Percentiles rank a stretch among this genome's conserved stretches.
Evolutionary conservation across 1,284 basidiomycete genomes (phyloP).

Genomic region (Tylopilus sp.): DNA sequence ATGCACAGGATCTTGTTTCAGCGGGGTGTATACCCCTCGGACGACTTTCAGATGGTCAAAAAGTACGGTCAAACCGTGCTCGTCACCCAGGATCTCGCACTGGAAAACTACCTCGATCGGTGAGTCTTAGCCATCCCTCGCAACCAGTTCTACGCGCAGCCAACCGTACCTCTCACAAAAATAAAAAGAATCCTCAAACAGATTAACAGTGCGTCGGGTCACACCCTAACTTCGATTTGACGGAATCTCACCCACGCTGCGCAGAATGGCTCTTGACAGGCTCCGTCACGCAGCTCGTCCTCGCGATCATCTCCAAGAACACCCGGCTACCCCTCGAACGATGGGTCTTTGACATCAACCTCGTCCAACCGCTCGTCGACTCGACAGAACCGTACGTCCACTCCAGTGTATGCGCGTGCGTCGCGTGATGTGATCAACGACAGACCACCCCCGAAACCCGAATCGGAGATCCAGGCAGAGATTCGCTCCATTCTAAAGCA

Average conservation of each 20-base stretch:
- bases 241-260: no score
- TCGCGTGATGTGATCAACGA: slow-evolving; percentile 4
- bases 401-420: not conserved
- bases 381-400: slow-evolving; percentile 46
- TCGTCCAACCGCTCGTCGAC: slow-evolving; percentile 57
- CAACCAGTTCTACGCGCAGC: no score
- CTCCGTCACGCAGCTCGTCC: slow-evolving; percentile 87
- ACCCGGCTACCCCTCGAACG: slow-evolving; percentile 88
- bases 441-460: slow-evolving; percentile 62
- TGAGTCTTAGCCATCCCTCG: no score
- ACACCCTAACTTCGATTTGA: no score
- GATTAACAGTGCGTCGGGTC: slow-evolving; percentile 69
- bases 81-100: slow-evolving; percentile 87
- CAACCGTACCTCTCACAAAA: not conserved
- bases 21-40: slow-evolving; percentile 93
- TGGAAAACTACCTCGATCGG: slow-evolving; percentile 90
- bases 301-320: slow-evolving; percentile 95
- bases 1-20: slow-evolving; percentile 97
- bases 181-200: slow-evolving; percentile 80
- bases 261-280: slow-evolving; percentile 90
- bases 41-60: slow-evolving; percentile 99
- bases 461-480: slow-evolving; percentile 94
- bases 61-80: slow-evolving; percentile 97
- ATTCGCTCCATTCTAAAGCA: slow-evolving; percentile 98
- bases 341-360: slow-evolving; percentile 97